phyloP scores from a whole-genome alignment of 176 grass and related monocot genomes.

The Chloris gayana region DNA sequence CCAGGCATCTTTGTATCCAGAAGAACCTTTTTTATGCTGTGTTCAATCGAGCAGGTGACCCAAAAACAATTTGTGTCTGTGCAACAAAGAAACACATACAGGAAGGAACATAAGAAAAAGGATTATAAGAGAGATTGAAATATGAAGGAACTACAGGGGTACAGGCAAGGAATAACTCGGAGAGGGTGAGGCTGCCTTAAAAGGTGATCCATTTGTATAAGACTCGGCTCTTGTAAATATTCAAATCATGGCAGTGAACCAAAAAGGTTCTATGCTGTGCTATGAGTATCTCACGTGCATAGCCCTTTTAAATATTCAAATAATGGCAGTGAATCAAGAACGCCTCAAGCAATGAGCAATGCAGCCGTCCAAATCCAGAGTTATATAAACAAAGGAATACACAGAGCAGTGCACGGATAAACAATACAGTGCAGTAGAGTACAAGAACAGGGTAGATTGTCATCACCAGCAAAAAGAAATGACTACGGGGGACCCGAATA shows the following conservation, averaged over 20 bases:
- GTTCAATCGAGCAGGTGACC: not conserved
- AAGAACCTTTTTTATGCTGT: not conserved
- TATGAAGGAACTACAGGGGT: not conserved
- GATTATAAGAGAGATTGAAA: not conserved
- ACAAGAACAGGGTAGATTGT: not conserved
- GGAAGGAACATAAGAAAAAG: not conserved
- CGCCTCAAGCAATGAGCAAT: not conserved
- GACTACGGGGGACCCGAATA: not conserved
- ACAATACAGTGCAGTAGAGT: not conserved
- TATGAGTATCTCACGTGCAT: not conserved
- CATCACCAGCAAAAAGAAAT: not conserved
- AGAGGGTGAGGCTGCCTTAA: not conserved
- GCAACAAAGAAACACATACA: not conserved
- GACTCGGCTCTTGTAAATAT: not conserved
- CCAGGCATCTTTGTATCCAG: not conserved
- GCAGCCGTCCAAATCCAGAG: not conserved
- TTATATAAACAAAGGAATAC: not conserved
- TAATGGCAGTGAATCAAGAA: no score
- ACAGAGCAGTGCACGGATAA: not conserved
- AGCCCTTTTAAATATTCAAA: not conserved
- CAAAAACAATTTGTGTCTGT: not conserved
- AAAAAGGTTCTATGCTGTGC: not conserved
- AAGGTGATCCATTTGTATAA: not conserved
- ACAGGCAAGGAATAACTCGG: not conserved
- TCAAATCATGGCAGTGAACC: not conserved